phyloP scores from a whole-genome alignment of 345 rosid genomes.

The Dipteronia sinensis region DNA sequence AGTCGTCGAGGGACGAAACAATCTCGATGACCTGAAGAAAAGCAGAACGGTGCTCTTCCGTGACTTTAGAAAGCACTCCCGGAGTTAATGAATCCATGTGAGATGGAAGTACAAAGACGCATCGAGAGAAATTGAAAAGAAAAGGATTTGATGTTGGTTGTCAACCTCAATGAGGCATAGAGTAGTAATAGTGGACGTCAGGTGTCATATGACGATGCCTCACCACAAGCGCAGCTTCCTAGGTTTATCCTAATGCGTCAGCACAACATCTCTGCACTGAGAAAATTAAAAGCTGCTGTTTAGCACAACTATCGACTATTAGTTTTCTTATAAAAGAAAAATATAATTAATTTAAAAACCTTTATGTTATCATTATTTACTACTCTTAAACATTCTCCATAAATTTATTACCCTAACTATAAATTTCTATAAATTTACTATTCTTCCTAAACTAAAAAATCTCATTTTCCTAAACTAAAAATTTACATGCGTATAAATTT shows the following conservation, averaged over 20 bases:
- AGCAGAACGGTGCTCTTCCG: conserved; percentile 42
- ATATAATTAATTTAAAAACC: too few species aligned
- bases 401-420: too few species aligned
- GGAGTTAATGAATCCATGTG: conserved; percentile 51
- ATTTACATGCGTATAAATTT: too few species aligned
- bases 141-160: background rate
- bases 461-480: too few species aligned
- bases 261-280: background rate
- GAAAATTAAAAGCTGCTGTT: too few species aligned
- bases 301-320: too few species aligned
- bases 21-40: conserved; percentile 59
- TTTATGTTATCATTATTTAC: too few species aligned
- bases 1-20: conserved; percentile 44
- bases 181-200: too few species aligned
- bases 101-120: background rate
- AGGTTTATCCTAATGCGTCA: conserved; percentile 18
- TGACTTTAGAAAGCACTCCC: conserved; percentile 45
- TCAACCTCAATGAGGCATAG: conserved; percentile 25
- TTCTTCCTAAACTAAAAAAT: too few species aligned
- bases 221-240: conserved; percentile 1
- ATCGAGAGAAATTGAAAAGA: background rate
- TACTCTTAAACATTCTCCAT: too few species aligned
- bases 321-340: too few species aligned
- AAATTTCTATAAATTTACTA: too few species aligned
- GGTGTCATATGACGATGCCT: conserved; percentile 1